These are phyloP conservation scores for Helianthus tuberosus DNA, from an alignment of 129 eudicot species.

Conservation along the genomic window DNA sequence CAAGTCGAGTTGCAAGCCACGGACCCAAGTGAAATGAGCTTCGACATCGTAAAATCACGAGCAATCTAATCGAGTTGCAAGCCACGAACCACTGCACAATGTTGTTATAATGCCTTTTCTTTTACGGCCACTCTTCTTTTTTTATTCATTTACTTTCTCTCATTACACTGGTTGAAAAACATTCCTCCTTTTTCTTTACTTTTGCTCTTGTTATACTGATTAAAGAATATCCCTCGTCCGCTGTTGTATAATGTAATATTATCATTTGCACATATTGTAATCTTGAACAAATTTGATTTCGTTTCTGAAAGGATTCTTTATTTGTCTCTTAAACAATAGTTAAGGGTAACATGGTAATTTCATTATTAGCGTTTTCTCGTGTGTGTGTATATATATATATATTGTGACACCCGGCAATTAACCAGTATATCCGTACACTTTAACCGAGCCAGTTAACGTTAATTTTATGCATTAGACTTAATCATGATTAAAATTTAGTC, in stretches of 20 bases:
- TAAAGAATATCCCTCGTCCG: conserved; percentile 7
- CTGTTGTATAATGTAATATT: conserved; percentile 43
- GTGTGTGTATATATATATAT: too few species aligned
- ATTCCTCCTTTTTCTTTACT: neutral
- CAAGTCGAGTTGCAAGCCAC: conserved; percentile 94
- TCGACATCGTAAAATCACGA: conserved; percentile 81
- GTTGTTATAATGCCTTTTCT: conserved; percentile 4
- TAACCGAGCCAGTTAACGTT: too few species aligned
- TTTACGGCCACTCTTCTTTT: neutral
- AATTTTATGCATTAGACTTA: too few species aligned
- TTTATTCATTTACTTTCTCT: neutral
- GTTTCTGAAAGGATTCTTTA: conserved; percentile 5
- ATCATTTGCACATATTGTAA: conserved; percentile 31
- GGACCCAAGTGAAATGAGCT: conserved; percentile 93
- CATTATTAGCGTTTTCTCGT: too few species aligned
- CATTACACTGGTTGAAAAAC: conserved; percentile 16
- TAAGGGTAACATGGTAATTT: too few species aligned
- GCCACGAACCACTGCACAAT: neutral
- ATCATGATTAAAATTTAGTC: too few species aligned
- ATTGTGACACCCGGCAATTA: too few species aligned
- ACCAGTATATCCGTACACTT: too few species aligned
- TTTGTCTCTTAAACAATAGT: too few species aligned
- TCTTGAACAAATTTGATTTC: conserved; percentile 24
- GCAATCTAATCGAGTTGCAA: conserved; percentile 44
- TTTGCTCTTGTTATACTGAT: neutral